Evolutionary conservation across 108 stramenopile genomes (phyloP).

Genomic region (Skeletonema potamos): DNA sequence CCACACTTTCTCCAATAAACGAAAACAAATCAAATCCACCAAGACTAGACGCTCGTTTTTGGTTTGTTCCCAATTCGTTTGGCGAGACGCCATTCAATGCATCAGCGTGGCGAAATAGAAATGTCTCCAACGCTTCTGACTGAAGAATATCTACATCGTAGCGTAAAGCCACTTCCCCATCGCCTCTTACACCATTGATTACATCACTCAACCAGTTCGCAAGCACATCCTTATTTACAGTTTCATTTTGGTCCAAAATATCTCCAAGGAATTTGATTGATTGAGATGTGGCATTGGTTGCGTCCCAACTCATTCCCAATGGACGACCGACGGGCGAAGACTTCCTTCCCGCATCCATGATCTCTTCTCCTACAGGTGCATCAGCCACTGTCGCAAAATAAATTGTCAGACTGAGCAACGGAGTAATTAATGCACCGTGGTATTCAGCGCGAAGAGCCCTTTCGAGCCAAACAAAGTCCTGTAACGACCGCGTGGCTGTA

Average conservation of each 20-base stretch:
- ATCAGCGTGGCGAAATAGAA: constrained; percentile 67
- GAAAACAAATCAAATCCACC: constrained; percentile 40
- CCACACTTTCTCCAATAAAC: constrained; percentile 7
- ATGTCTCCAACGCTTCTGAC: constrained; percentile 82
- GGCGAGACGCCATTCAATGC: constrained; percentile 24
- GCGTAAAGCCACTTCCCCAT: constrained; percentile 60
- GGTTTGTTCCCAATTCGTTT: constrained; percentile 10
- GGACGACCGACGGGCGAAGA: constrained; percentile 16
- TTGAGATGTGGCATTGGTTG: constrained; percentile 17
- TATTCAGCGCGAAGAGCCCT: constrained; percentile 66
- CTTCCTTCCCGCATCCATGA: constrained; percentile 10
- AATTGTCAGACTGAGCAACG: constrained; percentile 57
- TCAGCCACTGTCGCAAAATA: constrained; percentile 21
- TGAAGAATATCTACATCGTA: constrained; percentile 40
- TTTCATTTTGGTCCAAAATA: constrained; percentile 41
- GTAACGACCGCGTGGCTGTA: constrained; percentile 57
- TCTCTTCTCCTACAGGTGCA: neutral
- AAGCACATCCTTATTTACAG: constrained; percentile 52
- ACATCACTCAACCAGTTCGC: constrained; percentile 75
- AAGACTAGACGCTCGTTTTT: constrained; percentile 19
- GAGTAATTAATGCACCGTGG: constrained; percentile 68
- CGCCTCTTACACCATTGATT: constrained; percentile 76
- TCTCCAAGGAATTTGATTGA: constrained; percentile 31
- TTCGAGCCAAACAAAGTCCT: constrained; percentile 83
- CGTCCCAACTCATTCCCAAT: constrained; percentile 14